phyloP scores from a whole-genome alignment of 1,139 yeast species.

The Hemisphaericaspora lyxosophila region DNA sequence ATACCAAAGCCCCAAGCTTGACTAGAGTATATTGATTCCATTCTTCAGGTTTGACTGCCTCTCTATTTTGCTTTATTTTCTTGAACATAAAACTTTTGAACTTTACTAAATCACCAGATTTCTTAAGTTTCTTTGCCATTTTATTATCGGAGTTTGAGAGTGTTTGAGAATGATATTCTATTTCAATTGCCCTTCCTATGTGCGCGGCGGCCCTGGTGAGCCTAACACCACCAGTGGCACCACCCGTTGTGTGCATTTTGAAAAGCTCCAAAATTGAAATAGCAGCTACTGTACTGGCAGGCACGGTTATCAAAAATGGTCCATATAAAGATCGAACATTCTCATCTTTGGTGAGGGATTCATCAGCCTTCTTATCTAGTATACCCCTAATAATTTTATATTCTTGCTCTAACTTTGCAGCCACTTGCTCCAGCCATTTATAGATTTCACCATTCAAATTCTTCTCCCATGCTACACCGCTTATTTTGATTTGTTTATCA shows the following conservation, averaged over 20 bases:
- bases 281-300: constrained; percentile 80
- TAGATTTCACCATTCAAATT: constrained; percentile 73
- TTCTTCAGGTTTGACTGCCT: constrained; percentile 24
- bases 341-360: constrained; percentile 15
- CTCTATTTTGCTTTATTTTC: constrained; percentile 14
- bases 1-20: constrained; percentile 77
- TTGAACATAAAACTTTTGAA: constrained; percentile 44
- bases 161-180: constrained; percentile 74
- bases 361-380: constrained; percentile 13
- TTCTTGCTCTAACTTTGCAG: constrained; percentile 69
- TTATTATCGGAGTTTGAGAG: constrained; percentile 58
- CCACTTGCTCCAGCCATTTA: constrained; percentile 72
- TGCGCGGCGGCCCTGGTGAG: constrained; percentile 79
- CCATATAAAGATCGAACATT: constrained; percentile 67
- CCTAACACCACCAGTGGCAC: constrained; percentile 80
- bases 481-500: constrained; percentile 66
- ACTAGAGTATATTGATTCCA: constrained; percentile 63
- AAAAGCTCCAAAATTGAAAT: constrained; percentile 81
- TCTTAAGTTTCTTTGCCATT: constrained; percentile 33
- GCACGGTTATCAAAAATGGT: constrained; percentile 70
- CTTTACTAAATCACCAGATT: constrained; percentile 34
- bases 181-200: constrained; percentile 82
- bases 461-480: constrained; percentile 48
- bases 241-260: constrained; percentile 73
- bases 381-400: constrained; percentile 48